Evolutionary conservation across 1,284 basidiomycete genomes (phyloP), one percentile per base, ranked within the genome.

Genomic region (Sparassis latifolia): DNA sequence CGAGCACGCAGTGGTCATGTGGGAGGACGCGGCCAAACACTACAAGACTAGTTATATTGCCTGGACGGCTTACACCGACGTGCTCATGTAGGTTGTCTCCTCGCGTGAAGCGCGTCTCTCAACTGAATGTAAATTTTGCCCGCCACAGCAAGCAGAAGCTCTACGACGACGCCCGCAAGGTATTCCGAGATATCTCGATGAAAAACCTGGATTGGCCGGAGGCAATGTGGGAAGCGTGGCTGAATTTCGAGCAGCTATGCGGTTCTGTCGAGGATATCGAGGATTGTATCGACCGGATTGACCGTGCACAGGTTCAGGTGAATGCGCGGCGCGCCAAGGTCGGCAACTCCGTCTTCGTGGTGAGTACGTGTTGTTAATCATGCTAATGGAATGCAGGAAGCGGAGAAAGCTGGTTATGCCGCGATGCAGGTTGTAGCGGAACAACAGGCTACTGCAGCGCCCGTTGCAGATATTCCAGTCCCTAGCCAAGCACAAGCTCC

Each of bases 161-260:
- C 54, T 70, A 82, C 52, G 74, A 79, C 9, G 70, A 77, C 46
- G 87, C 85, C 1, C 80, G 91, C 35, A 72, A 77, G 29, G 70
- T 81, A 3, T 93, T 89, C 68, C 69, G 72, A 27, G 78, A 83
- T 50, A 72, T 85, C 10, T 79, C 82, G 48, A 71, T 74, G 42
- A 86, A 86, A 63, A 78, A 84, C 42, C 61, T 96, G 40, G 94
- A 97, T 67, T 97, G 93, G 87, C 92, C 94, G 0, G 93, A 97
- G 66, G 86, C 84, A 2, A 73, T 98, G 4, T 92, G 92, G 80
- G 89, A 94, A 52, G 86, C 89, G 0, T 97, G 91, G 86, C 63
- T 85, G 3, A 70, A 77, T 10, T 97, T 98, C 58, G 96, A 98
- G 65, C 83, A 92, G 55, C 70, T 89, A 3, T 76, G 92, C 58